Conservation (phyloP, 78 protist species). For the Dictyostelium brefeldianum region DNA sequence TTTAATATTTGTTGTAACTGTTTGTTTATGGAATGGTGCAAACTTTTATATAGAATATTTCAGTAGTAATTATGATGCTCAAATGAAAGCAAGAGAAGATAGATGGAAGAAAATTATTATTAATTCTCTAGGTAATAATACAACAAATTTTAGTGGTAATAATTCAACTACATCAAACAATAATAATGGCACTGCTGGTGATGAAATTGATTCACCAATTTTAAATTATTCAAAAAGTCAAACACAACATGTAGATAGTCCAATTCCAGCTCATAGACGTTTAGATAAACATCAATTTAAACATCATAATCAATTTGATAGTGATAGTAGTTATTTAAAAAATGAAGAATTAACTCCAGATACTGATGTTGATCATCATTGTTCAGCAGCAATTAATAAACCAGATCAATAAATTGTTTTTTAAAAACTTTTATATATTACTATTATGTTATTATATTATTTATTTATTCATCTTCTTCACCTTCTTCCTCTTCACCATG, state of each 20-base stretch:
- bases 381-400: too few species aligned
- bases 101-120: constrained; percentile 70
- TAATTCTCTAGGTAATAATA: constrained; percentile 31
- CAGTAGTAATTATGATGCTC: constrained; percentile 36
- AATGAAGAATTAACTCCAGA: constrained; percentile 1
- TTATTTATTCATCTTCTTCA: neutral
- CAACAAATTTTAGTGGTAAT: neutral
- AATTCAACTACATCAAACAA: neutral
- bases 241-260: neutral
- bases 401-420: too few species aligned
- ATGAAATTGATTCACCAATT: neutral
- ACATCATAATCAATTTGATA: constrained; percentile 1
- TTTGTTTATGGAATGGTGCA: constrained; percentile 74
- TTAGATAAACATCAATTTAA: neutral
- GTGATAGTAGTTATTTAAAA: neutral
- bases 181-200: neutral
- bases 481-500: constrained; percentile 16
- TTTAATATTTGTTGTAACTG: neutral
- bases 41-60: constrained; percentile 62
- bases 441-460: too few species aligned
- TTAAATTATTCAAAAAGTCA: neutral
- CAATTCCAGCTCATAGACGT: neutral
- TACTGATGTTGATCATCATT: neutral
- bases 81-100: constrained; percentile 70
- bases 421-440: too few species aligned